Evolutionary conservation across 768 basidiomycete species (phyloP).

Genomic region (Crassisporium funariophilum): DNA sequence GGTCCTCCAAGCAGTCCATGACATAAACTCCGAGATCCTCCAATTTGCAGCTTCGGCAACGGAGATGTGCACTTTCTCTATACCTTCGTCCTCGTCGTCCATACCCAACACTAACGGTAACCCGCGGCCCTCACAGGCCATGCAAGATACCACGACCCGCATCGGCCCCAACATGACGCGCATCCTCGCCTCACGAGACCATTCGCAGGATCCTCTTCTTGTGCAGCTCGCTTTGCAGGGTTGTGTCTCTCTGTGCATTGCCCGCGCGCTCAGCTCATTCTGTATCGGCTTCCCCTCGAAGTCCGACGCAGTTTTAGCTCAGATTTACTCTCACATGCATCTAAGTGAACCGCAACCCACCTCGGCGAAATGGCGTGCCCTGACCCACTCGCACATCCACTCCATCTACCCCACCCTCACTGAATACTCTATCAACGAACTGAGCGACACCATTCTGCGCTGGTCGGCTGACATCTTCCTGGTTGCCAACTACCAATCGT

Average conservation of each 20-base stretch:
- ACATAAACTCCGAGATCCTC: conserved; percentile 80
- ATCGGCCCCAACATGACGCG: conserved; percentile 64
- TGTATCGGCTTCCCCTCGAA: conserved; percentile 76
- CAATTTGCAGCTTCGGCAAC: conserved; percentile 78
- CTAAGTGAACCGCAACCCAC: conserved; percentile 71
- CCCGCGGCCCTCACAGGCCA: conserved; percentile 48
- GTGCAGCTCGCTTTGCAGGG: conserved; percentile 79
- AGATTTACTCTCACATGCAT: conserved; percentile 60
- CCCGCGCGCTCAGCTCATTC: conserved; percentile 68
- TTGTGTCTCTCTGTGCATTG: conserved; percentile 65
- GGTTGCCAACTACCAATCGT: conserved; percentile 58
- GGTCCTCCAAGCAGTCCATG: conserved; percentile 76
- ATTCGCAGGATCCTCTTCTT: conserved; percentile 73
- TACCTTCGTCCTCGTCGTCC: conserved; percentile 35
- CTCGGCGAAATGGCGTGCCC: conserved; percentile 74
- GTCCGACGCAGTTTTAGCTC: conserved; percentile 63
- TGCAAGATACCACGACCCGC: conserved; percentile 62
- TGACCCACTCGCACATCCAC: conserved; percentile 72
- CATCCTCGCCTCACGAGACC: conserved; percentile 63
- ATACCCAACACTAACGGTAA: no score
- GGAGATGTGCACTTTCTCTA: conserved; percentile 60
- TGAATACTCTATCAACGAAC: conserved; percentile 69
- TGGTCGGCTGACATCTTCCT: conserved; percentile 71
- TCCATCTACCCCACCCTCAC: conserved; percentile 64
- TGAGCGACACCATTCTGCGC: conserved; percentile 72